phyloP scores from a whole-genome alignment of 495 filamentous ascomycete genomes.

The Xylaria acuta region DNA sequence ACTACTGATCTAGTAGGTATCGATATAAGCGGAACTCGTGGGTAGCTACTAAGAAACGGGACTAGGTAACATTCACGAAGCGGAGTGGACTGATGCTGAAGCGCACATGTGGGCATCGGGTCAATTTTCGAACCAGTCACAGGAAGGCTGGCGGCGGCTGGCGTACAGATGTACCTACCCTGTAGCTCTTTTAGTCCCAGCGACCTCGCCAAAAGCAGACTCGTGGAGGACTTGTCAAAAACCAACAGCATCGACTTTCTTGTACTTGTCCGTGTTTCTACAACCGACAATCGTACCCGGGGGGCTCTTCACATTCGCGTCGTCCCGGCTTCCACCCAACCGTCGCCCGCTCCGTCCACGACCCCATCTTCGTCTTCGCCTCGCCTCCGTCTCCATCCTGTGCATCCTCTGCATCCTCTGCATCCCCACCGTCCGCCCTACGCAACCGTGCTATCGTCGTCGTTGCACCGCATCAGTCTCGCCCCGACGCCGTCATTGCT shows the following conservation, averaged over 20 bases:
- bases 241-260: conserved; percentile 25
- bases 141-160: conserved; percentile 13
- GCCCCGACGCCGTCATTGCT: not conserved
- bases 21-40: conserved; percentile 1
- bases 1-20: not conserved
- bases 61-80: conserved; percentile 12
- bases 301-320: conserved; percentile 22
- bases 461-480: conserved; percentile 4
- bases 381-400: conserved; percentile 7
- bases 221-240: conserved; percentile 16
- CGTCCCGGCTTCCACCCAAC: conserved; percentile 27
- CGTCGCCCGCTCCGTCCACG: conserved; percentile 30
- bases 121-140: conserved; percentile 24
- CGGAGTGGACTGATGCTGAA: conserved; percentile 14
- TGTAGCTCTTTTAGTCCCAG: conserved; percentile 9
- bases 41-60: not conserved
- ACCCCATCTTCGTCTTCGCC: not conserved
- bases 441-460: conserved; percentile 4
- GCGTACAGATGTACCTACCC: conserved; percentile 19
- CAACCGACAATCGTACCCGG: conserved; percentile 23
- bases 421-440: conserved; percentile 8
- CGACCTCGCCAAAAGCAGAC: conserved; percentile 20
- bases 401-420: conserved; percentile 4
- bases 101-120: conserved; percentile 17
- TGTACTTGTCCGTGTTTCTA: conserved; percentile 26